Conservation (phyloP, 2,329 filamentous ascomycete genomes). For the Colletotrichum costaricense region DNA sequence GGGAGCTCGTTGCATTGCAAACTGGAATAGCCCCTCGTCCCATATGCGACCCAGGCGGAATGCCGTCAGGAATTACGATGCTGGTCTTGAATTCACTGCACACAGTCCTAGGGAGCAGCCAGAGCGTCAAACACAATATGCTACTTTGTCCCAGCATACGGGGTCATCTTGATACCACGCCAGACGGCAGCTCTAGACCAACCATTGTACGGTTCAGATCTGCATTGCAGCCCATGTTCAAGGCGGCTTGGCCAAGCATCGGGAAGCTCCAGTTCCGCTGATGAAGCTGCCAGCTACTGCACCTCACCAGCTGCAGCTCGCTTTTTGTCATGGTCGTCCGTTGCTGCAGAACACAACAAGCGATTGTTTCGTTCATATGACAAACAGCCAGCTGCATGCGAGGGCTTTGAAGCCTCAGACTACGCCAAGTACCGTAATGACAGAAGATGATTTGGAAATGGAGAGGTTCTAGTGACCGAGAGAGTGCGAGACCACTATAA, state of each 20-base stretch:
- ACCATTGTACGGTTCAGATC: not conserved
- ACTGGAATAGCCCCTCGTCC: not conserved
- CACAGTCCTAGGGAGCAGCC: not conserved
- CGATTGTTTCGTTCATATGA: slow-evolving; percentile 2
- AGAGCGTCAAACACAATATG: not conserved
- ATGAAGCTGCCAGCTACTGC: not conserved
- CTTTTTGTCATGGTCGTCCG: not conserved
- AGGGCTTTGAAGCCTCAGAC: slow-evolving; percentile 6
- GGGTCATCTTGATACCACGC: not conserved
- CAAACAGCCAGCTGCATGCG: not conserved
- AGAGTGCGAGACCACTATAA: not conserved
- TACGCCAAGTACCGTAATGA: not conserved
- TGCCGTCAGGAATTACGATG: not conserved
- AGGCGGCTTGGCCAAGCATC: slow-evolving; percentile 8
- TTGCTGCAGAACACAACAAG: not conserved
- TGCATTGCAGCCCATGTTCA: not conserved
- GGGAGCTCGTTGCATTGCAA: not conserved
- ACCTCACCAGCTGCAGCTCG: not conserved
- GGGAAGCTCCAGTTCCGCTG: slow-evolving; percentile 9
- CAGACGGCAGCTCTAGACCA: not conserved
- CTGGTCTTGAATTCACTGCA: not conserved
- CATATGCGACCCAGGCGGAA: not conserved
- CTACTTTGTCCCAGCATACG: not conserved
- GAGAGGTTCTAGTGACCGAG: not conserved
- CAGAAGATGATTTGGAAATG: not conserved